Base-by-base conservation (phyloP, 2,329 filamentous ascomycete genomes). In the Fusarium avenaceum region DNA sequence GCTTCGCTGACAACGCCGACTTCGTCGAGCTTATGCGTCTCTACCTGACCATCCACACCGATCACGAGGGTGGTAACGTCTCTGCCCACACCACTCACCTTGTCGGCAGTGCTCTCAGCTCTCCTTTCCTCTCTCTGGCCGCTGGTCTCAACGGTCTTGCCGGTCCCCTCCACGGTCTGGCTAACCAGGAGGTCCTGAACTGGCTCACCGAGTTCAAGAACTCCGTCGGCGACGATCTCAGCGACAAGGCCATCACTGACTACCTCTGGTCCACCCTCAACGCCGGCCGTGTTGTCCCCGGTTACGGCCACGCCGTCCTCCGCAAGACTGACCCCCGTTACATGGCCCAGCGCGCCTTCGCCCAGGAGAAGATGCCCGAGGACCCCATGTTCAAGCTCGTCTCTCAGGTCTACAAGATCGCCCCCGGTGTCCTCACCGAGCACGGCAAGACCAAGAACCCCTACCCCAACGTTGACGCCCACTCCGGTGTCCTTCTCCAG, bases 371-470 rank as follows among this genome's bases (percentile, higher is more conserved):
- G 82, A 90, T 97, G 81, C 93, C 95, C 79, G 88, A 97, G 78
- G 96, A 98, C 88, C 94, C 95, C 77, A 96, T 99, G 94, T 99
- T 97, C 93, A 94, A 99, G 90, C 92, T 99, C 75, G 96, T 99
- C 85, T 96, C 92, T 89, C 96, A 99, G 87, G 96, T 99, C 76
- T 99, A 98, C 92, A 99, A 99, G 93, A 98, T 99, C 77, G 96
- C 96, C 71, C 96, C 96, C 72, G 92, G 91, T 78, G 96, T 99
- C 77, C 88, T 99, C 81, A 99, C 96, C 73, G 94, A 99, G 90
- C 96, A 99, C 87, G 96, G 96, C 86, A 99, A 99, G 93, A 98
- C 95, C 88, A 98, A 98, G 92, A 97, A 98, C 92, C 95, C 95
- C 74, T 98, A 88, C 89, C 96, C 96, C 83, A 98, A 98, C 87